Conservation (phyloP, 345 rosid genomes). For the Geranium brycei region DNA sequence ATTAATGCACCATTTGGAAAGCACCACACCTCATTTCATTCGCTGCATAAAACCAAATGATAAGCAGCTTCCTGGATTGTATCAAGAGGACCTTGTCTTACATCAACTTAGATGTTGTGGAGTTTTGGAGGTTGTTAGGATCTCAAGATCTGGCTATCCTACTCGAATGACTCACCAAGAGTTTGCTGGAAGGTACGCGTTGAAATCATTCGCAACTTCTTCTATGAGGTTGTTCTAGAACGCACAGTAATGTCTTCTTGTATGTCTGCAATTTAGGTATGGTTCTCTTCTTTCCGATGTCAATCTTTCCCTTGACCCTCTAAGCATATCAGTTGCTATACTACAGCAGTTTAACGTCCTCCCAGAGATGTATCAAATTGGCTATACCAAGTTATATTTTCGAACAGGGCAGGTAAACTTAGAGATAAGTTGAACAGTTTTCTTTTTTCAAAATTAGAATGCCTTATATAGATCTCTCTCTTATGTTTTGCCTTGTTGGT, state of each 20-base stretch:
- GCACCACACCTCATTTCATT: constrained; percentile 77
- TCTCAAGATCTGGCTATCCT: constrained; percentile 84
- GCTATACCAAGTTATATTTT: constrained; percentile 68
- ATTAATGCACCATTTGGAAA: constrained; percentile 74
- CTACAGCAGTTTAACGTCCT: constrained; percentile 51
- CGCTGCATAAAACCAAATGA: constrained; percentile 79
- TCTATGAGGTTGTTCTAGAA: constrained; percentile 6
- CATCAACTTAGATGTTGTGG: constrained; percentile 88
- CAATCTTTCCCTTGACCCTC: constrained; percentile 45
- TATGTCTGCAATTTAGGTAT: constrained; percentile 34
- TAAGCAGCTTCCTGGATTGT: constrained; percentile 51
- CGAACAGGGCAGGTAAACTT: constrained; percentile 73
- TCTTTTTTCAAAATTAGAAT: too few species aligned
- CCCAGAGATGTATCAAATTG: constrained; percentile 88
- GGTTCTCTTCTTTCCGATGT: constrained; percentile 45
- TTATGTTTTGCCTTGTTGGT: constrained; percentile 7
- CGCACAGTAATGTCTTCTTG: constrained; percentile 1
- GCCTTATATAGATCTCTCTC: neutral
- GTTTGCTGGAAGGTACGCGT: constrained; percentile 57
- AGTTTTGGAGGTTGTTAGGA: constrained; percentile 72
- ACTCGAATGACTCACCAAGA: constrained; percentile 80
- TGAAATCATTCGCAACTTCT: neutral
- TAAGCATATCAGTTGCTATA: constrained; percentile 66
- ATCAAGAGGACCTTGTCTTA: constrained; percentile 59
- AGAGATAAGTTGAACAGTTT: too few species aligned